phyloP scores from a whole-genome alignment of 345 rosid species.

The Salix suchowensis region DNA sequence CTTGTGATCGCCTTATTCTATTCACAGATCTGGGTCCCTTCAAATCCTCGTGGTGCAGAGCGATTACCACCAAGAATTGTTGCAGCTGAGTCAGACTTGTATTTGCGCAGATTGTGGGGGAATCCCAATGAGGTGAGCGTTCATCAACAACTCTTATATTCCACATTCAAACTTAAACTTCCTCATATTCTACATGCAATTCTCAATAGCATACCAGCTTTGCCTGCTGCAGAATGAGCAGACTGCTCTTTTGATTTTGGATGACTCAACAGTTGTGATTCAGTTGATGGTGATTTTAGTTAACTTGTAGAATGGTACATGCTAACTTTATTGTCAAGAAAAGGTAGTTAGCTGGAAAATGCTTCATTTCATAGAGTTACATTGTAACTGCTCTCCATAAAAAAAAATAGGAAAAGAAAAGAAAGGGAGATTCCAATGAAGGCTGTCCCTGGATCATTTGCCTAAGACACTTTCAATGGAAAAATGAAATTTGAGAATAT shows the following conservation, averaged over 20 bases:
- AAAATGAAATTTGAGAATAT: background rate
- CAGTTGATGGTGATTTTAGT: background rate
- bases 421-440: background rate
- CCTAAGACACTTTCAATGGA: background rate
- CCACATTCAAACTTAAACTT: background rate
- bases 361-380: background rate
- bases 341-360: background rate
- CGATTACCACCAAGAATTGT: constrained; percentile 80
- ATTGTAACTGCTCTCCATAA: background rate
- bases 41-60: constrained; percentile 96
- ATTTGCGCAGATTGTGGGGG: constrained; percentile 85
- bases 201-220: background rate
- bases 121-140: constrained; percentile 75
- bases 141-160: background rate
- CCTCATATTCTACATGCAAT: background rate
- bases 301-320: background rate
- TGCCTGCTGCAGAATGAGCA: background rate
- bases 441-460: background rate
- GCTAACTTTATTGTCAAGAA: background rate
- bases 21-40: constrained; percentile 85
- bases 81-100: constrained; percentile 78
- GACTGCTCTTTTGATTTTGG: background rate
- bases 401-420: background rate
- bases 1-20: constrained; percentile 8
- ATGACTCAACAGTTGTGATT: background rate